Evolutionary conservation across 2,329 filamentous ascomycete species (phyloP).

Genomic region (Apiospora pterosperma): DNA sequence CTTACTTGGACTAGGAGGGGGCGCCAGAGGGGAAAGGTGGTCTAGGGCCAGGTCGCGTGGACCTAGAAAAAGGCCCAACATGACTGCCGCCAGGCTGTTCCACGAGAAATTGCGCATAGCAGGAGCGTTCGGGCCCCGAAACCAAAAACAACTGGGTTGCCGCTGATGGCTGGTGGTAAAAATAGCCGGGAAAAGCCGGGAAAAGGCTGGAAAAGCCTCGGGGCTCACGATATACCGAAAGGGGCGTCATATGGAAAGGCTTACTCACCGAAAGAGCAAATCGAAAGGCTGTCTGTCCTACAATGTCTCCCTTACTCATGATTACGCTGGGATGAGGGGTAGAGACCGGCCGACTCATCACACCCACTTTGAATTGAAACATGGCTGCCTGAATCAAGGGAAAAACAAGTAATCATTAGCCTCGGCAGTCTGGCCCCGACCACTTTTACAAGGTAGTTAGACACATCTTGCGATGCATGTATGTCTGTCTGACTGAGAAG

Average conservation of each 20-base stretch:
- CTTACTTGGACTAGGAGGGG: background rate
- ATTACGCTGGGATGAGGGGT: no score
- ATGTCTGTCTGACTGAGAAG: no score
- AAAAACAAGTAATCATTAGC: no score
- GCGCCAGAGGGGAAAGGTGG: background rate
- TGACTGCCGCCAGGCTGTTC: background rate
- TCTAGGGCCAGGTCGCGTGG: background rate
- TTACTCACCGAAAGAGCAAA: no score
- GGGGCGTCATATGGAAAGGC: background rate
- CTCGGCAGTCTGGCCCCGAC: no score
- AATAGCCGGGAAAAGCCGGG: background rate
- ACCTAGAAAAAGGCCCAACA: background rate
- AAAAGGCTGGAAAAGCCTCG: background rate
- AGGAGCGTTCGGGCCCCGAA: background rate
- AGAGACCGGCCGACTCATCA: no score
- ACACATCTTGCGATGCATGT: no score
- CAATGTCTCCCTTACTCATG: no score
- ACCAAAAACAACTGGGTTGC: background rate
- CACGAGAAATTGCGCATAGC: background rate
- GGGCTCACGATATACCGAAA: background rate
- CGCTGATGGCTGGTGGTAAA: background rate
- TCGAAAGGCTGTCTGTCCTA: no score
- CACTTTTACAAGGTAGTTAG: no score
- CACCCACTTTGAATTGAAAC: no score
- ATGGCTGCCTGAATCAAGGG: no score